A percentile compares a stretch with the other conserved stretches of the same genome.
Conservation (phyloP, 1,139 yeast species). For the Suhomyces maxii region DNA sequence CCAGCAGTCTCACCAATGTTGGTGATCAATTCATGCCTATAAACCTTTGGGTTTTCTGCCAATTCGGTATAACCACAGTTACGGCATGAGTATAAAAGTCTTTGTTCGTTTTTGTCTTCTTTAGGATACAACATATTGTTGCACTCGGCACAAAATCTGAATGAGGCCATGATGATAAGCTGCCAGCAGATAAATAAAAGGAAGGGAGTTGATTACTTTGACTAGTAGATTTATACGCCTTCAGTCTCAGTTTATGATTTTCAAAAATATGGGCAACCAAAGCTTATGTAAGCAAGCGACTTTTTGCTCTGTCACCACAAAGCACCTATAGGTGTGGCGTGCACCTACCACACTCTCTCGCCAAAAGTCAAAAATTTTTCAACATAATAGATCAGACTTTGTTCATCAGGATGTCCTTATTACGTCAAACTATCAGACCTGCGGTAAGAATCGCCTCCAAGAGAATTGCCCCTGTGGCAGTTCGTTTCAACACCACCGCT, state of each 20-base stretch:
- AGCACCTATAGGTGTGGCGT: not conserved
- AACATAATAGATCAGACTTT: not conserved
- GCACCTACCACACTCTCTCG: not conserved
- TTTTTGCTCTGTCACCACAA: no score
- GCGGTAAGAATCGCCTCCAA: conserved; percentile 33
- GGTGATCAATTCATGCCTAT: conserved; percentile 88
- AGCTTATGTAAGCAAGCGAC: no score
- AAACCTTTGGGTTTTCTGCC: conserved; percentile 87
- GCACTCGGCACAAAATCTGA: conserved; percentile 91
- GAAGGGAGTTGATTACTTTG: not conserved
- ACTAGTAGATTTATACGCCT: no score
- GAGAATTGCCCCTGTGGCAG: conserved; percentile 25
- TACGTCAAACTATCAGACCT: conserved; percentile 44
- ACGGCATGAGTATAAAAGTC: conserved; percentile 88
- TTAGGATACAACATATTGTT: conserved; percentile 99
- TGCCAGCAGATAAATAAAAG: not conserved
- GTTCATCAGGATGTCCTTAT: conserved; percentile 24
- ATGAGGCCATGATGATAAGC: conserved; percentile 64
- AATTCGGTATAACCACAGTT: conserved; percentile 92
- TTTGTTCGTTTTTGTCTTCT: conserved; percentile 75
- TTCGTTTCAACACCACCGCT: conserved; percentile 59
- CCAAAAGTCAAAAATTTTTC: conserved; percentile 21
- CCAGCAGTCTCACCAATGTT: conserved; percentile 96
- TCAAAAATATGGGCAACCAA: no score
- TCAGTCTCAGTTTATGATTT: no score